Conservation (phyloP, 108 stramenopile genomes). For the Nitzschia palea region DNA sequence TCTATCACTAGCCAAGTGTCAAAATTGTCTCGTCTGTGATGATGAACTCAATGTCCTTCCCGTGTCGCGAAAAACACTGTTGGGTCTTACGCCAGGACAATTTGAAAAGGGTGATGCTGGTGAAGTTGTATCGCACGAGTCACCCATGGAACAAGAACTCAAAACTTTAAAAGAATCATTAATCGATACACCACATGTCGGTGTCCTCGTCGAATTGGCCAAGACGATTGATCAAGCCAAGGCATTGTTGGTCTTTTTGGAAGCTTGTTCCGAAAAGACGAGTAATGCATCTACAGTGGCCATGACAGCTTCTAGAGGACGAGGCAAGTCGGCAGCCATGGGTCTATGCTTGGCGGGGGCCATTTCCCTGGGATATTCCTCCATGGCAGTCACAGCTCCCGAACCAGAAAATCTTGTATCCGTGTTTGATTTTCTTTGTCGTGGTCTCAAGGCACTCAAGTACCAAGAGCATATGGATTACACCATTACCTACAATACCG, state of each 20-base stretch:
- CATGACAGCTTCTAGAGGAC: slow-evolving; percentile 90
- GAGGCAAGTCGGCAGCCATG: slow-evolving; percentile 98
- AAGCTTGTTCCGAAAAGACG: slow-evolving; percentile 90
- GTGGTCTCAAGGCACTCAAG: slow-evolving; percentile 92
- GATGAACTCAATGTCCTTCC: slow-evolving; percentile 99
- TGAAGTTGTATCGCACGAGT: slow-evolving; percentile 54
- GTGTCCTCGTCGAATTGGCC: slow-evolving; percentile 88
- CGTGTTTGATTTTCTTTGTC: slow-evolving; percentile 95
- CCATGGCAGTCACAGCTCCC: slow-evolving; percentile 95
- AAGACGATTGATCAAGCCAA: slow-evolving; percentile 97
- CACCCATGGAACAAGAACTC: slow-evolving; percentile 74
- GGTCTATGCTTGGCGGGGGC: slow-evolving; percentile 97
- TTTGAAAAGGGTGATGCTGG: slow-evolving; percentile 56
- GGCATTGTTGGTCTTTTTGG: slow-evolving; percentile 91
- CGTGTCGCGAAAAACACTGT: slow-evolving; percentile 64
- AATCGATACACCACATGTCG: slow-evolving; percentile 91
- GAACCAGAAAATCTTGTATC: slow-evolving; percentile 96
- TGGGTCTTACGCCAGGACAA: slow-evolving; percentile 35
- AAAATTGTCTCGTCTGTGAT: slow-evolving; percentile 93
- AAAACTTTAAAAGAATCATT: slow-evolving; percentile 85
- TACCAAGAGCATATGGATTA: slow-evolving; percentile 98
- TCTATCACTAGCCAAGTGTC: slow-evolving; percentile 87
- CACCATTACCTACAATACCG: slow-evolving; percentile 75
- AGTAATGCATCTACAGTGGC: slow-evolving; percentile 61
- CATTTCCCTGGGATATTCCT: slow-evolving; percentile 93